Conservation (phyloP, 345 rosid genomes). For the Rhodamnia rubescens region DNA sequence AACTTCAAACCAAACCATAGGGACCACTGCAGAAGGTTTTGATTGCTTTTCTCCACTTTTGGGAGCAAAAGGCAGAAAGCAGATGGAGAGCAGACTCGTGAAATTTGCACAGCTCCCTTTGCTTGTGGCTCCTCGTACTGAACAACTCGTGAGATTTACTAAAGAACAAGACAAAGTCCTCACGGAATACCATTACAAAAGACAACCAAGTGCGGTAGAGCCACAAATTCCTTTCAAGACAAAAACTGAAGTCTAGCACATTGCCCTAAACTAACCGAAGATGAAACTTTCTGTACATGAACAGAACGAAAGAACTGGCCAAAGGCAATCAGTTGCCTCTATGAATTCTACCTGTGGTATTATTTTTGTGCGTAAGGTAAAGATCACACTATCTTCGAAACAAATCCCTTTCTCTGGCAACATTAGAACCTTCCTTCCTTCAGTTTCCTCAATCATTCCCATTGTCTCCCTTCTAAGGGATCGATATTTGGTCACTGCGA, state of each 20-base stretch:
- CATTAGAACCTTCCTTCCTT: not conserved
- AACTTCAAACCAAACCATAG: not conserved
- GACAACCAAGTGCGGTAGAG: not conserved
- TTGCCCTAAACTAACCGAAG: not conserved
- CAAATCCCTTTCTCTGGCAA: not conserved
- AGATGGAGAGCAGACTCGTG: not conserved
- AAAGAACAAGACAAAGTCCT: not conserved
- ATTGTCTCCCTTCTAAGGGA: not conserved
- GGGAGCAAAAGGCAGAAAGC: not conserved
- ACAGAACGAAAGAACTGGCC: not conserved
- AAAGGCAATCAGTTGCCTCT: not conserved
- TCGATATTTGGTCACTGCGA: not conserved
- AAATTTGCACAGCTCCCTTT: not conserved
- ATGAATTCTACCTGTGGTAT: not conserved
- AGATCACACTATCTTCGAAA: not conserved
- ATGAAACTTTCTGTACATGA: not conserved
- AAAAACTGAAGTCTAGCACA: not conserved
- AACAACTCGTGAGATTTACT: not conserved
- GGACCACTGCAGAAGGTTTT: not conserved
- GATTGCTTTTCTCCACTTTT: not conserved
- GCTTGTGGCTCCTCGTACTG: not conserved
- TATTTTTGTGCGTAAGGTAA: not conserved
- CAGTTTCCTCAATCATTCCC: conserved; percentile 5
- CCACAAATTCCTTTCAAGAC: not conserved
- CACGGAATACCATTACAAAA: not conserved